Base-by-base conservation (phyloP, 2,329 filamentous ascomycete species). In the Colletotrichum noveboracense region DNA sequence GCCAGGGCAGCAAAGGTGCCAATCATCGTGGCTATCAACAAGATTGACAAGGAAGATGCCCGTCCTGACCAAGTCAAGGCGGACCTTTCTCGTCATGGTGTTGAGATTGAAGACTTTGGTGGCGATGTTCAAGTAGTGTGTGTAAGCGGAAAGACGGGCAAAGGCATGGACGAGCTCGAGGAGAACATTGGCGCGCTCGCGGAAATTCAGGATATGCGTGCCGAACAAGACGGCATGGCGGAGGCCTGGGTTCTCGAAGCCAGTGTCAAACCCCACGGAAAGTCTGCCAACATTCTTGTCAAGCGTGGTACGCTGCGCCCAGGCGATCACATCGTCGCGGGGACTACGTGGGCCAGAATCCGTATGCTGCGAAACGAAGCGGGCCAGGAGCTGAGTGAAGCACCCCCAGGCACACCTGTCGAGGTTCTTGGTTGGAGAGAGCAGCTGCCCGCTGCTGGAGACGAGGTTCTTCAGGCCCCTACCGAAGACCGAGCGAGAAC, bases 21-120 rank as follows among this genome's bases (percentile, higher is more conserved):
- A 7, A 96, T 99, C 66, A 98, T 99, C 74, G 97, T 99, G 66
- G 97, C 97, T 18, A 96, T 98, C 86, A 99, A 97, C 88, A 99
- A 99, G 86, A 91, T 98, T 67, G 97, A 99, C 86, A 98, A 97
- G 85, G 92, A 94, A 75, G 94, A 95, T 75, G 93, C 94, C 7
- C 92, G 95, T 67, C 86, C 96, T 13, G 94, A 98, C 56, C 91
- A 92, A 64, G 96, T 98, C 77, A 98, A 98, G 86, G 89, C 93
- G 71, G 97, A 98, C 83, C 92, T 99, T 28, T 92, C 94, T 10
- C 89, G 92, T 3, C 90, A 98, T 80, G 95, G 94, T 9, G 92
- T 99, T 34, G 94, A 98, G 79, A 94, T 99, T 70, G 97, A 99
- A 86, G 97, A 98, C 81, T 98, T 92, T 80, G 97, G 97, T 55